phyloP scores from a whole-genome alignment of 1,284 basidiomycete genomes.

The Austroboletus rostrupii region DNA sequence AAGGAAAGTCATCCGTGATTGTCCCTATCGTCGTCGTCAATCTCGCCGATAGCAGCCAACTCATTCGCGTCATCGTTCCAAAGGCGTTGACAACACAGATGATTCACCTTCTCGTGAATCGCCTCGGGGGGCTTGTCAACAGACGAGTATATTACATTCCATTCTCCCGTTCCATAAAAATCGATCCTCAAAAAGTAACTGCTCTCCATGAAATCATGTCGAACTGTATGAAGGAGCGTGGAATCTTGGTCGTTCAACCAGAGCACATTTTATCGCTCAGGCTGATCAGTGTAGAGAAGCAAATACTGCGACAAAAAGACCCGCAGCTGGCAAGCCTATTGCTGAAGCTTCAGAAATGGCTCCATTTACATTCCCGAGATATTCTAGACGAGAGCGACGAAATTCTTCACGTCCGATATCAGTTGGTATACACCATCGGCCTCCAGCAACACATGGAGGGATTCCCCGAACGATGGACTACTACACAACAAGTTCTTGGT shows the following conservation, averaged over 20 bases:
- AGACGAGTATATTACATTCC: constrained; percentile 46
- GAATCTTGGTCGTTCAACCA: constrained; percentile 46
- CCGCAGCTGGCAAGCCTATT: constrained; percentile 8
- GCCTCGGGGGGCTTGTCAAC: constrained; percentile 40
- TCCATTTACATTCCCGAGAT: constrained; percentile 36
- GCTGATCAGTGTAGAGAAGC: constrained; percentile 39
- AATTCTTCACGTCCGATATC: constrained; percentile 30
- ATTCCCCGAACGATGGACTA: constrained; percentile 46
- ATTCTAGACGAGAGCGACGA: background rate
- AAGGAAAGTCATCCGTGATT: constrained; percentile 56
- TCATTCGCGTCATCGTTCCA: constrained; percentile 47
- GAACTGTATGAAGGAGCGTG: constrained; percentile 37
- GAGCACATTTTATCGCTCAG: constrained; percentile 52
- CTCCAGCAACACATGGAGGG: constrained; percentile 38
- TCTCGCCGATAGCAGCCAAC: constrained; percentile 39
- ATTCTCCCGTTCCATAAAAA: constrained; percentile 38
- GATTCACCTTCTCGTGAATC: constrained; percentile 43
- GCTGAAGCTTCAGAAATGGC: constrained; percentile 33
- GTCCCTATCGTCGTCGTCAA: constrained; percentile 39
- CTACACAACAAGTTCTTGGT: constrained; percentile 37
- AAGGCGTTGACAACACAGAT: constrained; percentile 41
- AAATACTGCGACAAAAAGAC: constrained; percentile 7
- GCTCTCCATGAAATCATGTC: constrained; percentile 28
- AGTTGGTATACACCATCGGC: constrained; percentile 49
- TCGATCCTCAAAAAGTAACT: constrained; percentile 19